Base-by-base conservation (phyloP, 495 filamentous ascomycete genomes). In the Talaromyces liani region DNA sequence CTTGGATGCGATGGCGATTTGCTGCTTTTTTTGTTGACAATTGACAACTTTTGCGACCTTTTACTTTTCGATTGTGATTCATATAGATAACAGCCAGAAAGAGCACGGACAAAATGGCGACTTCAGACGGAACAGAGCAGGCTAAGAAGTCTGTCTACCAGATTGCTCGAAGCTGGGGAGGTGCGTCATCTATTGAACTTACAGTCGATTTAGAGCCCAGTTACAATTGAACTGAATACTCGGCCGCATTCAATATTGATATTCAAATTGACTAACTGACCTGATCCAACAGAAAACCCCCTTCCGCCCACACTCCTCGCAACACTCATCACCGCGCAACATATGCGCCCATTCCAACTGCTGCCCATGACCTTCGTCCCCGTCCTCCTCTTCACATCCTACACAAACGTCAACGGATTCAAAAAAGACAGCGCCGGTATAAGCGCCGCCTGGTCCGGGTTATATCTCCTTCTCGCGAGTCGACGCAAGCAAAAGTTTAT, bases 351-450 rank as follows among this genome's bases (percentile, higher is more conserved):
- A 6, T 83, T 89, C 70, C 88, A 89, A 68, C 66, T 80, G 12
- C 78, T 94, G 1, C 91, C 91, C 2, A 85, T 95, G 80, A 77
- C 91, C 67, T 91, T 97, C 78, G 82, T 91, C 36, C 90, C 92
- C 0, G 78, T 92, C 62, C 84, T 97, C n/a, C 80, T 95, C 62
- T 92, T 96, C 79, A 84, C 85, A 62, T 89, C 87, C 76, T 98
- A 96, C 74, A 81, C 93, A 53, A 93, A 92, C 71, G 71, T 96
- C 8, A 82, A 84, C 58, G 86, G 85, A 36, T 92, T 87, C 83
- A 87, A 88, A 71, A 87, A 85, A 60, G 94, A 97, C 67, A 85
- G 84, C 58, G 93, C 92, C 0, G 94, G 93, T 31, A 81, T 92
- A 59, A 90, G 86, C 12, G 91, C 90, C 18, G 91, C 93, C 3